A percentile compares a stretch with the other conserved stretches of the same genome.
phyloP scores from a whole-genome alignment of 768 basidiomycete genomes.

The Lactifluus subvellereus region DNA sequence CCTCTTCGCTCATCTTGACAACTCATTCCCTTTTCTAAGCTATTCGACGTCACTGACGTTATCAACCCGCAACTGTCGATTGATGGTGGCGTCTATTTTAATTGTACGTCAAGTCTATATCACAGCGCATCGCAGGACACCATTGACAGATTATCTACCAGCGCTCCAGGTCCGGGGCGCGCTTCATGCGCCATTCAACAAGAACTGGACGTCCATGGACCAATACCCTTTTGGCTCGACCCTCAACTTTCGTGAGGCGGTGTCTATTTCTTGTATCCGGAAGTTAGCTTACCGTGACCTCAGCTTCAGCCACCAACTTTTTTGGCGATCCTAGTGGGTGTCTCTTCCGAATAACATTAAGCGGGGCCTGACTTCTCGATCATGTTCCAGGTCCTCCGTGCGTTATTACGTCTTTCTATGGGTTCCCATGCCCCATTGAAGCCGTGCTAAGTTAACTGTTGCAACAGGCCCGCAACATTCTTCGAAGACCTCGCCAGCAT shows the following conservation, averaged over 20 bases:
- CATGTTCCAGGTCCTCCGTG: slow-evolving; percentile 4
- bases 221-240: slow-evolving; percentile 17
- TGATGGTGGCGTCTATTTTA: slow-evolving; percentile 55
- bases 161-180: slow-evolving; percentile 53
- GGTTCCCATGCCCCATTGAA: background rate
- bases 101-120: slow-evolving; percentile 39
- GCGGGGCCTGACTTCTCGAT: background rate
- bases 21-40: slow-evolving; percentile 13
- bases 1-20: background rate
- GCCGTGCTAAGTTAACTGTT: background rate
- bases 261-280: background rate
- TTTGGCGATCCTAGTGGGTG: slow-evolving; percentile 20
- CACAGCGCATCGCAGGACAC: background rate
- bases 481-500: slow-evolving; percentile 11
- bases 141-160: slow-evolving; percentile 24
- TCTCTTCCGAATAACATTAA: background rate
- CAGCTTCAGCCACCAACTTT: slow-evolving; percentile 13
- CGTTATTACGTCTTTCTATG: background rate
- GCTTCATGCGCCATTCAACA: slow-evolving; percentile 62
- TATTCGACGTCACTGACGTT: slow-evolving; percentile 30
- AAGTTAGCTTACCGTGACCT: background rate
- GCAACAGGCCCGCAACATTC: slow-evolving; percentile 14
- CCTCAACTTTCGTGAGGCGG: slow-evolving; percentile 9
- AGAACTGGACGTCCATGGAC: slow-evolving; percentile 35
- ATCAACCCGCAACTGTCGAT: slow-evolving; percentile 44